Percentiles rank a stretch among this genome's conserved stretches.
phyloP scores from a whole-genome alignment of 2,329 filamentous ascomycete genomes.

The Emericellopsis cladophorae region DNA sequence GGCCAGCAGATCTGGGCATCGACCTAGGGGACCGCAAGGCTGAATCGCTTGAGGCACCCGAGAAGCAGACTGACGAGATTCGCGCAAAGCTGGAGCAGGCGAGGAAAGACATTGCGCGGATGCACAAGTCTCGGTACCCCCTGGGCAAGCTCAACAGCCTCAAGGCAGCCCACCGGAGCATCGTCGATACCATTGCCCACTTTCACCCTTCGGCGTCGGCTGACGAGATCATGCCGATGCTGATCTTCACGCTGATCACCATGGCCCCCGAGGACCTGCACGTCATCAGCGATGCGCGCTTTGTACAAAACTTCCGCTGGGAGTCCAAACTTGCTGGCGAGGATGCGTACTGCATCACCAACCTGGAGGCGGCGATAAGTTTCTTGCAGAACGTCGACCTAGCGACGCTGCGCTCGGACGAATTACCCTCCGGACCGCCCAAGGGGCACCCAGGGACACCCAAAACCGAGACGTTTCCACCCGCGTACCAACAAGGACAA shows the following conservation, averaged over 20 bases:
- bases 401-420: constrained; percentile 73
- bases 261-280: constrained; percentile 75
- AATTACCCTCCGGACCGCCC: constrained; percentile 53
- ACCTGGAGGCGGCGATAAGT: constrained; percentile 85
- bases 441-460: constrained; percentile 41
- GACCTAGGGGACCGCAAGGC: constrained; percentile 50
- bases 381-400: constrained; percentile 94
- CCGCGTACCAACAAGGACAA: constrained; percentile 36
- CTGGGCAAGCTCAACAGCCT: constrained; percentile 83
- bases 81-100: constrained; percentile 61
- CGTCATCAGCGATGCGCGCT: constrained; percentile 87
- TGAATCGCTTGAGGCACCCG: constrained; percentile 42
- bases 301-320: constrained; percentile 85
- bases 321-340: constrained; percentile 82
- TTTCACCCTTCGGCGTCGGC: constrained; percentile 75
- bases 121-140: constrained; percentile 81
- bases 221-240: constrained; percentile 90
- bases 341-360: constrained; percentile 90
- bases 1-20: constrained; percentile 71
- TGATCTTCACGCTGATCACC: constrained; percentile 93
- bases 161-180: constrained; percentile 81
- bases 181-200: constrained; percentile 70
- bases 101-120: constrained; percentile 54
- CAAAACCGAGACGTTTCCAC: constrained; percentile 42
- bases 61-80: constrained; percentile 54